phyloP scores from a whole-genome alignment of 2,329 filamentous ascomycete species.

The Cryphonectria radicalis region DNA sequence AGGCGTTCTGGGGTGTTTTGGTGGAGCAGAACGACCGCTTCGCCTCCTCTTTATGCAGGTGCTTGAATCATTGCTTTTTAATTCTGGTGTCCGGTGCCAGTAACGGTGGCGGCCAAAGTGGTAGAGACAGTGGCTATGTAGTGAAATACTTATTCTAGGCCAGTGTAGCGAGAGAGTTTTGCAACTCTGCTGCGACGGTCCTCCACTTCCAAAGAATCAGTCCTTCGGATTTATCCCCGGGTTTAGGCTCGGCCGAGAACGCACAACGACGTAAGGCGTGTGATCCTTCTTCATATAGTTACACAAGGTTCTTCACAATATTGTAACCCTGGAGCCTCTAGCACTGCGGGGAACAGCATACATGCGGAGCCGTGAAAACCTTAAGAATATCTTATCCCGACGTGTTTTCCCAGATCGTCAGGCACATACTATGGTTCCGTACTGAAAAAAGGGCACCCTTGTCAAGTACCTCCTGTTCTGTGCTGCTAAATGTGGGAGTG shows the following conservation, averaged over 20 bases:
- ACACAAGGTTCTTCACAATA: neutral
- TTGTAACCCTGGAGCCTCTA: neutral
- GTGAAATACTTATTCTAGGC: neutral
- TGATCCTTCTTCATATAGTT: neutral
- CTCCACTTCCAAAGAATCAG: neutral
- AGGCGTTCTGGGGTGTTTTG: neutral
- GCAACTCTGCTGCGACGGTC: neutral
- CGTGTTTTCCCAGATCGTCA: neutral
- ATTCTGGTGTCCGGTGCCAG: neutral
- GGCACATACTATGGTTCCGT: too few relatives aligned
- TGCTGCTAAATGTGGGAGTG: too few relatives aligned
- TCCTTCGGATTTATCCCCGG: neutral
- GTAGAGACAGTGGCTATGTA: neutral
- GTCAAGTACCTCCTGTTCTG: too few relatives aligned
- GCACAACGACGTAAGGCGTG: neutral
- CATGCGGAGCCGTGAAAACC: neutral
- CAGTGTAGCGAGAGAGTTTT: too few relatives aligned
- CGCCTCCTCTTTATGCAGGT: neutral
- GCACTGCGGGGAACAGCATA: neutral
- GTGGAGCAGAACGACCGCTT: neutral
- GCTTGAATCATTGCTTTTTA: neutral
- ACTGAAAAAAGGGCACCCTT: too few relatives aligned
- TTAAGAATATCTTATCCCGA: neutral
- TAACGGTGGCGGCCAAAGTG: too few relatives aligned
- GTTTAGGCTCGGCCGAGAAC: conserved; percentile 1